These are phyloP conservation scores for Rhododendron simsii DNA, from an alignment of 148 eudicot species.

Conservation along the genomic window DNA sequence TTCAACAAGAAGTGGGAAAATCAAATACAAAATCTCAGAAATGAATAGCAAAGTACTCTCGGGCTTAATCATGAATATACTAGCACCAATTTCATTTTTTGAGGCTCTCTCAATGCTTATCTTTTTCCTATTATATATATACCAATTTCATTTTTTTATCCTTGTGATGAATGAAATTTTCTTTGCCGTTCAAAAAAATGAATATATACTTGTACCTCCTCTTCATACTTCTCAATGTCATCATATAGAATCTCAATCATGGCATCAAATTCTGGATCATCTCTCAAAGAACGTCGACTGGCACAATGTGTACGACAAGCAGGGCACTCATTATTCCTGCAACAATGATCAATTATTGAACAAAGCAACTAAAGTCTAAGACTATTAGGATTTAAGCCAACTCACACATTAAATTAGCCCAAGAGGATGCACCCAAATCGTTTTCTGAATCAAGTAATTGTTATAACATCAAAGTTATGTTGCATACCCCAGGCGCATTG, in stretches of 20 bases:
- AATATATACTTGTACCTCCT: conserved; percentile 43
- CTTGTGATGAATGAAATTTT: background rate
- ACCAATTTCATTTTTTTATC: background rate
- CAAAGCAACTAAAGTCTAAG: background rate
- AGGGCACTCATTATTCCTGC: conserved; percentile 54
- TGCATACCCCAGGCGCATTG: conserved; percentile 94
- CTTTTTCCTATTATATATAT: background rate
- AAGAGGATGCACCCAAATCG: background rate
- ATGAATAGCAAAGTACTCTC: background rate
- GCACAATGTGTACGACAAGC: conserved; percentile 63
- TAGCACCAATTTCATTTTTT: background rate
- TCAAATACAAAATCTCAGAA: background rate
- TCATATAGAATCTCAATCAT: conserved; percentile 42
- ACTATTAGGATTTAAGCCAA: background rate
- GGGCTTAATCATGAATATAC: background rate
- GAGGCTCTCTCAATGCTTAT: background rate
- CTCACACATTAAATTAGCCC: background rate
- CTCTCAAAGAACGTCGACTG: conserved; percentile 58
- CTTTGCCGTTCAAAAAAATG: background rate
- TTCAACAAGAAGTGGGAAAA: background rate
- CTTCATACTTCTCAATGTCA: conserved; percentile 48
- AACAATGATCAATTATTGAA: conserved; percentile 2
- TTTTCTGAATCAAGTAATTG: conserved; percentile 8
- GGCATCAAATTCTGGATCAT: conserved; percentile 46
- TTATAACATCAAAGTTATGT: conserved; percentile 1